Evolutionary conservation across 1,284 basidiomycete species (phyloP).

Genomic region (Porogramme epimiltina): DNA sequence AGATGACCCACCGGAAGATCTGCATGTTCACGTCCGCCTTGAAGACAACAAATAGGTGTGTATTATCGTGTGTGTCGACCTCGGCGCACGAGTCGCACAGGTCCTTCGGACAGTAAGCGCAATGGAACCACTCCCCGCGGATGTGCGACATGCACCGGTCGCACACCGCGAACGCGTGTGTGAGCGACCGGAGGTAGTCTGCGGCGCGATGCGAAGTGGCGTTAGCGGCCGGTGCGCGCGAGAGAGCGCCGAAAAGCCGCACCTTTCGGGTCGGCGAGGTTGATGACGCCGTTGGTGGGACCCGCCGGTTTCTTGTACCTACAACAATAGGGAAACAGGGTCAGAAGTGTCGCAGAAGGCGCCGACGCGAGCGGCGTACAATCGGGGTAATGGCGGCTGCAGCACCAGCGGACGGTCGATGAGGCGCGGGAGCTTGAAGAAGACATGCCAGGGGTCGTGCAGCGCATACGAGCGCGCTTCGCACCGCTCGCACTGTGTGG

Average conservation of each 20-base stretch:
- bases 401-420: slow-evolving; percentile 61
- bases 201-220: background rate
- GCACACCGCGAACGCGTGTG: slow-evolving; percentile 70
- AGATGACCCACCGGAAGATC: slow-evolving; percentile 23
- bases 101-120: slow-evolving; percentile 83
- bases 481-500: slow-evolving; percentile 70
- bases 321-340: slow-evolving; percentile 8
- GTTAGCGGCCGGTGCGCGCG: too few species aligned
- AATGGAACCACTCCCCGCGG: slow-evolving; percentile 83
- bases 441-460: slow-evolving; percentile 83
- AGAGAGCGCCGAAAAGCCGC: slow-evolving; percentile 16
- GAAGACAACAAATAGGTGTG: slow-evolving; percentile 85
- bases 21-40: slow-evolving; percentile 53
- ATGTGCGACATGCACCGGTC: slow-evolving; percentile 78
- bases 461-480: slow-evolving; percentile 76
- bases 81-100: slow-evolving; percentile 79
- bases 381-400: slow-evolving; percentile 70
- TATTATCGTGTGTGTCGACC: slow-evolving; percentile 78
- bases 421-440: slow-evolving; percentile 83
- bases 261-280: slow-evolving; percentile 62
- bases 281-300: slow-evolving; percentile 42
- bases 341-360: background rate
- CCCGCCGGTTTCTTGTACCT: slow-evolving; percentile 76
- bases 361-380: slow-evolving; percentile 45
- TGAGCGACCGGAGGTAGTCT: slow-evolving; percentile 73